These are phyloP conservation scores for Geranium rotundifolium DNA, from an alignment of 345 rosid species.

Conservation along the genomic window DNA sequence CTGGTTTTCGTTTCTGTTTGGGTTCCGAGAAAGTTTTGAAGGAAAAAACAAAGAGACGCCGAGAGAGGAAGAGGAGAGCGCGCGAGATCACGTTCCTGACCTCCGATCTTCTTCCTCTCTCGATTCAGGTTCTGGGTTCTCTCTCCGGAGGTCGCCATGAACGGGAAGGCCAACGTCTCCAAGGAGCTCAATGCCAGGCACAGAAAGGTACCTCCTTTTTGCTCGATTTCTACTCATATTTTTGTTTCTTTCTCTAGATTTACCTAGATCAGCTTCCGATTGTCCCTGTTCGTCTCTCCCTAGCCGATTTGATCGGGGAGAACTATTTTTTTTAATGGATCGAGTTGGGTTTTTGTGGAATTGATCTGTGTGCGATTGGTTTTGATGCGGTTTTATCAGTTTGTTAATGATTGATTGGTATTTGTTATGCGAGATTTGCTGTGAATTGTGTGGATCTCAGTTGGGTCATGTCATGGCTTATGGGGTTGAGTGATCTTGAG, in stretches of 20 bases:
- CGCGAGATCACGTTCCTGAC: conserved; percentile 23
- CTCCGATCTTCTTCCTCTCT: conserved; percentile 12
- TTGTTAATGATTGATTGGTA: too few species aligned
- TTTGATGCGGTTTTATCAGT: too few species aligned
- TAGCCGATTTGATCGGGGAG: not conserved
- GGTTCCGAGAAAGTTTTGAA: not conserved
- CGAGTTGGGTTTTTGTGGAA: not conserved
- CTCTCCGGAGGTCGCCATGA: conserved; percentile 44
- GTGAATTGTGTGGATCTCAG: too few species aligned
- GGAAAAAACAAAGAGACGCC: not conserved
- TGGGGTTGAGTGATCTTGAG: not conserved
- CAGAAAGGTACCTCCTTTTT: conserved; percentile 44
- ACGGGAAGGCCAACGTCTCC: conserved; percentile 96
- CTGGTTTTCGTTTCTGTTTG: not conserved
- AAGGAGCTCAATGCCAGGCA: conserved; percentile 97
- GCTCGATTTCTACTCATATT: not conserved
- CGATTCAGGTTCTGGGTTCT: conserved; percentile 1
- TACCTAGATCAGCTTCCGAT: not conserved
- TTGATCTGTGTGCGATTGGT: not conserved
- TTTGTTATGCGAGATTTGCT: too few species aligned
- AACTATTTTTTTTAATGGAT: not conserved
- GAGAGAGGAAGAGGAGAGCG: conserved; percentile 1
- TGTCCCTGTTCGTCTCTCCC: not conserved
- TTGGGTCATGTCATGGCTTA: too few species aligned
- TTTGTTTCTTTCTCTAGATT: not conserved